Percentiles rank a stretch among this genome's conserved stretches.
Conservation (phyloP, 2,329 filamentous ascomycete genomes). For the Ramularia endophylla region DNA sequence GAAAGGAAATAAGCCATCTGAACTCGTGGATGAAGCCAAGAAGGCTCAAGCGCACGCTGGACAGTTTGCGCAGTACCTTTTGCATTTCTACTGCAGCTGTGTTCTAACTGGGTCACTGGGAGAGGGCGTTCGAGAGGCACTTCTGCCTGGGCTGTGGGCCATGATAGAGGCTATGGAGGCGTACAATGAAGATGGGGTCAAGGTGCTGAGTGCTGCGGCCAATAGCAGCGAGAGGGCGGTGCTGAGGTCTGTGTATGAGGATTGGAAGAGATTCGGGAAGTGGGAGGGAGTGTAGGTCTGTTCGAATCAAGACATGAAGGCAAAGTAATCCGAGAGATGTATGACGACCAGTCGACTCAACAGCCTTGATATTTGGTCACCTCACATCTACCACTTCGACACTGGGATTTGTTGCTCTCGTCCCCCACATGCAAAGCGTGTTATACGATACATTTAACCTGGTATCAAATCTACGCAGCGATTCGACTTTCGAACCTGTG, state of each 20-base stretch:
- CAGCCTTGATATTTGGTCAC: no score
- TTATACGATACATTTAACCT: no score
- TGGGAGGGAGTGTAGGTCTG: slow-evolving; percentile 21
- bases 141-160: slow-evolving; percentile 48
- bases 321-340: no score
- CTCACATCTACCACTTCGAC: no score
- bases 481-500: no score
- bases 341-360: no score
- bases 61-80: slow-evolving; percentile 52
- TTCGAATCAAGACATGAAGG: no score
- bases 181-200: slow-evolving; percentile 42
- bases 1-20: slow-evolving; percentile 23
- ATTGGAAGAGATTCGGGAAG: slow-evolving; percentile 37
- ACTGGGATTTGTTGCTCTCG: no score
- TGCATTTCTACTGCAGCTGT: slow-evolving; percentile 52
- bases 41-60: slow-evolving; percentile 53
- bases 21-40: slow-evolving; percentile 54
- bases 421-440: no score
- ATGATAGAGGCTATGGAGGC: slow-evolving; percentile 47
- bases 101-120: slow-evolving; percentile 46
- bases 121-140: slow-evolving; percentile 47
- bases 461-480: no score
- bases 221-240: slow-evolving; percentile 48
- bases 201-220: slow-evolving; percentile 47
- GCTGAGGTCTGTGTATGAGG: slow-evolving; percentile 49